Evolutionary conservation across 441 rosid species (phyloP).

Genomic region (Euphorbia corollata): DNA sequence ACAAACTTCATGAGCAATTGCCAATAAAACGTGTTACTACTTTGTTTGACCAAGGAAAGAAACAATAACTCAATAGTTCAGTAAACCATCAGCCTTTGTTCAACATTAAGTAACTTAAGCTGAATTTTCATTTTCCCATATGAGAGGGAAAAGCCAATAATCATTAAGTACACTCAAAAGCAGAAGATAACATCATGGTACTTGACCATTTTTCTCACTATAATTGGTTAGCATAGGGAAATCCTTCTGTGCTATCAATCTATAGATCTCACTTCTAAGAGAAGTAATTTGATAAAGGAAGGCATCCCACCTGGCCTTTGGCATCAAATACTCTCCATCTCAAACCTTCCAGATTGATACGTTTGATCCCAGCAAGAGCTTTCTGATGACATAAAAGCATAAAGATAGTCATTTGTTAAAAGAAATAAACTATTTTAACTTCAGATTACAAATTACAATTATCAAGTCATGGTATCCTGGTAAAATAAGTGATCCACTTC

Average conservation of each 20-base stretch:
- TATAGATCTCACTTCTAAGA: not conserved
- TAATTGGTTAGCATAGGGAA: not conserved
- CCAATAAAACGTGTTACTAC: not conserved
- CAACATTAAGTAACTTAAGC: not conserved
- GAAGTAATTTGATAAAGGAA: conserved; percentile 1
- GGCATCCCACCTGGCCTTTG: conserved; percentile 66
- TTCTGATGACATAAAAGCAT: conserved; percentile 44
- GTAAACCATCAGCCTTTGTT: not conserved
- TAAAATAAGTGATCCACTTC: not conserved
- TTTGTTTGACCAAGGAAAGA: not conserved
- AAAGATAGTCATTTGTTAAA: not conserved
- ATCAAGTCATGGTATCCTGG: conserved; percentile 10
- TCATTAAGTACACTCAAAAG: not conserved
- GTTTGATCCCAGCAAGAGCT: conserved; percentile 89
- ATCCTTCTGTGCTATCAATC: conserved; percentile 4
- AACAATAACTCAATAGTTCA: not conserved
- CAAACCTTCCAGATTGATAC: conserved; percentile 87
- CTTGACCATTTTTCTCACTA: not conserved
- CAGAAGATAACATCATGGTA: not conserved
- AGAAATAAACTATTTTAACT: not conserved
- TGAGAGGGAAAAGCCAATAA: not conserved
- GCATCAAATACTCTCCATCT: conserved; percentile 98
- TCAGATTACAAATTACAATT: not conserved
- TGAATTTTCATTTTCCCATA: conserved; percentile 5
- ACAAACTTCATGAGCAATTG: not conserved